A percentile compares a stretch with the other conserved stretches of the same genome.
These are phyloP conservation scores for Goffeauzyma gilvescens DNA, from an alignment of 768 basidiomycete species.

Conservation along the genomic window DNA sequence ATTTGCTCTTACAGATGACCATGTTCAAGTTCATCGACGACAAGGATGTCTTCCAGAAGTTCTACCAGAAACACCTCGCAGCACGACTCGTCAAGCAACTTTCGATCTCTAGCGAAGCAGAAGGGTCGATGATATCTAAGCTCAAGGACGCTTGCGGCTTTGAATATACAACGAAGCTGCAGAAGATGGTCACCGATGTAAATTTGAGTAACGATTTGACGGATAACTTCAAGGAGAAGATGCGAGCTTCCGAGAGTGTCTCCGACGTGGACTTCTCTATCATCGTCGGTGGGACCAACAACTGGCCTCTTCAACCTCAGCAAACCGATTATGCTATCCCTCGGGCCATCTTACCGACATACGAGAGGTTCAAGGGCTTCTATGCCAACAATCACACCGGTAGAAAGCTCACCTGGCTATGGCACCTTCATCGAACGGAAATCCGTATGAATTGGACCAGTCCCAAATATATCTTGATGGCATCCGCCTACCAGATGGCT, in stretches of 20 bases:
- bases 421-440: conserved; percentile 97
- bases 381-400: conserved; percentile 65
- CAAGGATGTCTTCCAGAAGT: conserved; percentile 96
- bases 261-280: conserved; percentile 75
- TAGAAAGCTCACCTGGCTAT: conserved; percentile 89
- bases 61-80: conserved; percentile 84
- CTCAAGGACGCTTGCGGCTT: conserved; percentile 91
- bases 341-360: conserved; percentile 62
- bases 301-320: conserved; percentile 76
- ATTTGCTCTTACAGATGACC: conserved; percentile 52
- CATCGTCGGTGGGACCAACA: conserved; percentile 85
- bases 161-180: conserved; percentile 88
- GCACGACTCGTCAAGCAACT: conserved; percentile 78
- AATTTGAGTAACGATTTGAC: conserved; percentile 86
- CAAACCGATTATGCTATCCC: conserved; percentile 72
- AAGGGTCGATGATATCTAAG: conserved; percentile 94
- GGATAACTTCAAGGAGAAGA: conserved; percentile 81
- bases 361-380: conserved; percentile 78
- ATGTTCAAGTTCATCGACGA: conserved; percentile 97
- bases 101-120: conserved; percentile 87
- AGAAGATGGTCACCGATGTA: conserved; percentile 96
- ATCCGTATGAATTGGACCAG: conserved; percentile 77
- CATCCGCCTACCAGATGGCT: conserved; percentile 83
- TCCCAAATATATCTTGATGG: conserved; percentile 91
- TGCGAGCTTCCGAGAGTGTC: conserved; percentile 54